phyloP scores from a whole-genome alignment of 2,329 filamentous ascomycete species.

The Botrytis pseudocinerea region DNA sequence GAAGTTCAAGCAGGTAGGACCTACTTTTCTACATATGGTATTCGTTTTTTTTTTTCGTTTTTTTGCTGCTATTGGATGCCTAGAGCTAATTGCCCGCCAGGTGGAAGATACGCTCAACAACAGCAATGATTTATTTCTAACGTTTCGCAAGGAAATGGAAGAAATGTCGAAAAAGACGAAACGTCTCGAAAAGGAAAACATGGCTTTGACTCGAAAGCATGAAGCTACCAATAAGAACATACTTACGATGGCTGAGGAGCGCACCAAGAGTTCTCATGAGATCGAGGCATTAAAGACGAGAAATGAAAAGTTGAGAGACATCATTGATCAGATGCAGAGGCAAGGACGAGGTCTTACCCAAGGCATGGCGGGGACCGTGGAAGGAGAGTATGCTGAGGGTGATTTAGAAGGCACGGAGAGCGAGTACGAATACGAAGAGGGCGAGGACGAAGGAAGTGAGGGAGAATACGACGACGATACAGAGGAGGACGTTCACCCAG shows the following conservation, averaged over 20 bases:
- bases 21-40: conserved; percentile 13
- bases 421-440: conserved; percentile 65
- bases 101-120: conserved; percentile 98
- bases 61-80: conserved; percentile 19
- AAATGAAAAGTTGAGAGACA: conserved; percentile 87
- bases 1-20: conserved; percentile 95
- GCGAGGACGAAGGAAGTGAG: conserved; percentile 50
- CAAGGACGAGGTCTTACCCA: conserved; percentile 78
- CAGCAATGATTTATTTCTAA: conserved; percentile 94
- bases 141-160: conserved; percentile 98
- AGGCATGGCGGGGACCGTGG: conserved; percentile 61
- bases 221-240: conserved; percentile 94
- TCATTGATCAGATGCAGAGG: conserved; percentile 95
- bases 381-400: conserved; percentile 59
- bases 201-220: conserved; percentile 86
- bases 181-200: conserved; percentile 93
- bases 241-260: conserved; percentile 94
- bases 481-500: conserved; percentile 40
- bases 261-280: conserved; percentile 72
- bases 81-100: conserved; percentile 57
- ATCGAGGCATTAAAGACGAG: conserved; percentile 74
- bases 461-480: conserved; percentile 50
- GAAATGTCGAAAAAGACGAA: conserved; percentile 99
- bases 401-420: conserved; percentile 58
- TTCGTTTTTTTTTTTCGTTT: not conserved